These are phyloP conservation scores for Pseudozyma tsukubaensis DNA, from an alignment of 1,284 basidiomycete species.

Conservation along the genomic window DNA sequence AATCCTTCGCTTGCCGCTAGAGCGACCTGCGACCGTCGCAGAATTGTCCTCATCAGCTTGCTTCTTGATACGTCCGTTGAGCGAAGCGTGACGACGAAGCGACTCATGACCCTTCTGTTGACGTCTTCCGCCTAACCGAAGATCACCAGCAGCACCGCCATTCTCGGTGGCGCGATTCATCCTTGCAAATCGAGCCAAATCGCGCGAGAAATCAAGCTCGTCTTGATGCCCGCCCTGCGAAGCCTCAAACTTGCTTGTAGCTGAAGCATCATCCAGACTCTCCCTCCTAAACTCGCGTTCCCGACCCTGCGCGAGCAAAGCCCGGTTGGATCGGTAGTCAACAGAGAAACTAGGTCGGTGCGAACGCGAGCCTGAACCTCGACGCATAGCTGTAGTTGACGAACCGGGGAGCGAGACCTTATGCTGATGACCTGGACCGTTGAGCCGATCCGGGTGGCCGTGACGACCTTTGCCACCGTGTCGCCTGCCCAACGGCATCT, in stretches of 20 bases:
- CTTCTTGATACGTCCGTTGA: conserved; percentile 23
- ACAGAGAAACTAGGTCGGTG: conserved; percentile 45
- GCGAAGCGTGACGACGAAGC: conserved; percentile 33
- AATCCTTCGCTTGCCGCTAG: background rate
- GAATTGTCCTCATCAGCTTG: conserved; percentile 2
- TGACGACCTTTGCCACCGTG: conserved; percentile 62
- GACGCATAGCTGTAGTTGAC: conserved; percentile 30
- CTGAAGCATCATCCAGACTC: conserved; percentile 35
- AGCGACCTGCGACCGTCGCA: background rate
- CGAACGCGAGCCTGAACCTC: conserved; percentile 30
- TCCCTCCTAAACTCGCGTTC: conserved; percentile 27
- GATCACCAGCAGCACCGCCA: conserved; percentile 4
- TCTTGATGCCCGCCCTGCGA: conserved; percentile 33
- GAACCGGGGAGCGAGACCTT: conserved; percentile 37
- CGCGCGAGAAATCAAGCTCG: conserved; percentile 41
- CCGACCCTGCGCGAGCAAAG: conserved; percentile 15
- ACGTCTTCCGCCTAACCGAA: conserved; percentile 12
- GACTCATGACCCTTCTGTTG: conserved; percentile 14
- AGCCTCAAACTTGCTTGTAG: conserved; percentile 20
- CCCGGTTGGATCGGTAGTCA: conserved; percentile 24
- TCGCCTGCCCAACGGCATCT: conserved; percentile 59
- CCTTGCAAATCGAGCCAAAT: conserved; percentile 39
- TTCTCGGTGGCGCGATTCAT: conserved; percentile 32
- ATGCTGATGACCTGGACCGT: conserved; percentile 37
- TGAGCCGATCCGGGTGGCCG: conserved; percentile 39